A percentile compares a stretch with the other conserved stretches of the same genome.
These are phyloP conservation scores for Saturnispora zaruensis DNA, from an alignment of 805 yeast species.

Conservation along the genomic window DNA sequence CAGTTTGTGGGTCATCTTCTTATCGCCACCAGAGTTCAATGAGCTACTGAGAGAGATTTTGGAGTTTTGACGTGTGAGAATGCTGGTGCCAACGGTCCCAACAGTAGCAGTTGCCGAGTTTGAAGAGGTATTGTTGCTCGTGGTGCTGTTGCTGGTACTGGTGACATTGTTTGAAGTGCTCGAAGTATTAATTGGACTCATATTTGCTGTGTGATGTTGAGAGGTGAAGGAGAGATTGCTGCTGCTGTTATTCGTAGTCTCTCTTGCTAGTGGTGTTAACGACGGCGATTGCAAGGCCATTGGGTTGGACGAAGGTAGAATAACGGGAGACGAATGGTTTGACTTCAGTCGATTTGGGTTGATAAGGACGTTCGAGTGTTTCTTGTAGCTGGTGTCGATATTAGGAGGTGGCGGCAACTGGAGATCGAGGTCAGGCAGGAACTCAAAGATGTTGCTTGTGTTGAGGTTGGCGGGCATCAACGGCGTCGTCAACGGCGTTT, in stretches of 20 bases:
- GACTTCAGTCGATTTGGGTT: conserved; percentile 27
- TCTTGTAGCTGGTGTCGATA: conserved; percentile 16
- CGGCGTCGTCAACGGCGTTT: conserved; percentile 14
- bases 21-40: conserved; percentile 24
- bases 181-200: not conserved
- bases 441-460: not conserved
- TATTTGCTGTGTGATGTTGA: not conserved
- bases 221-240: not conserved
- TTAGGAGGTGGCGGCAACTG: conserved; percentile 15
- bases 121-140: not conserved
- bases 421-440: not conserved
- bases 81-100: conserved; percentile 10
- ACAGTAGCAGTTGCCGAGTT: not conserved
- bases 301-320: conserved; percentile 26
- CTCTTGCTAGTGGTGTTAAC: not conserved
- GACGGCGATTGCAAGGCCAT: conserved; percentile 6
- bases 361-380: conserved; percentile 24
- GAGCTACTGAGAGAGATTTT: not conserved
- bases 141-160: not conserved
- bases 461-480: conserved; percentile 7
- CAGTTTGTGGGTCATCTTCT: conserved; percentile 72
- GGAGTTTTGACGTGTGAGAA: conserved; percentile 6
- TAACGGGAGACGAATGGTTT: conserved; percentile 30
- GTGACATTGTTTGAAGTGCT: not conserved
- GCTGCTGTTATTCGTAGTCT: not conserved